Base-by-base conservation (phyloP, 495 filamentous ascomycete genomes). In the Niebla homalea region DNA sequence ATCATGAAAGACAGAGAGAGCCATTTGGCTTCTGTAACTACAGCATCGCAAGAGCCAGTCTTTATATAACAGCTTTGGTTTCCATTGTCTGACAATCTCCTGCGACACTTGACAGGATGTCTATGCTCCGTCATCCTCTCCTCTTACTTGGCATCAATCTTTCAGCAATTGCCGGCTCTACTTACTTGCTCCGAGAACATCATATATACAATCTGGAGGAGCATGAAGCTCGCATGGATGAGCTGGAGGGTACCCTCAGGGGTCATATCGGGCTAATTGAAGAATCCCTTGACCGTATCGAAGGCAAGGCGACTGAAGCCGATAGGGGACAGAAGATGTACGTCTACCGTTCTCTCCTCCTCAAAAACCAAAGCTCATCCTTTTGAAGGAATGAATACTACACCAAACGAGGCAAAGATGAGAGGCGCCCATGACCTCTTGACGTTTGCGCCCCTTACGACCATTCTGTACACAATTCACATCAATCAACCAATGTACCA, bases 261-360 rank as follows among this genome's bases (percentile, higher is more conserved):
- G 68, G 69, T 8, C 70, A 73, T 48, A 72, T 70, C 50, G 68
- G 69, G 5, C 40, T 67, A 21, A 71, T 72, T 36, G 69, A 72
- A 50, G 69, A 70, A 43, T 56, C 62, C 8, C 50, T 73, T 20
- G 68, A 71, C 47, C 52, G 67, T 18, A 45, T 70, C 16, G 60
- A 62, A 38, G 60, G 60, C 18, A 60, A 60, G 16, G 60, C 43
- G 14, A 60, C 57, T 1, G 55, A 60, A 48, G 52, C 58, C 40
- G 60, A 61, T 37, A 43, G 50, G 16, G 53, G 52, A 16, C 57
- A 58, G 52, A 62, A 62, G 42, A 62, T 58, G 60, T 60, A 45
- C 4, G 18, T 26, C 21, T 21, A 12, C 23, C 1, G 10, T 2
- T 0, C 1, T 14, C 4, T 21, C 16, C 44, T 1, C 20, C 2